Evolutionary conservation across 2,329 filamentous ascomycete genomes (phyloP), one percentile per base, ranked within the genome.

Genomic region (Fusarium hostae): DNA sequence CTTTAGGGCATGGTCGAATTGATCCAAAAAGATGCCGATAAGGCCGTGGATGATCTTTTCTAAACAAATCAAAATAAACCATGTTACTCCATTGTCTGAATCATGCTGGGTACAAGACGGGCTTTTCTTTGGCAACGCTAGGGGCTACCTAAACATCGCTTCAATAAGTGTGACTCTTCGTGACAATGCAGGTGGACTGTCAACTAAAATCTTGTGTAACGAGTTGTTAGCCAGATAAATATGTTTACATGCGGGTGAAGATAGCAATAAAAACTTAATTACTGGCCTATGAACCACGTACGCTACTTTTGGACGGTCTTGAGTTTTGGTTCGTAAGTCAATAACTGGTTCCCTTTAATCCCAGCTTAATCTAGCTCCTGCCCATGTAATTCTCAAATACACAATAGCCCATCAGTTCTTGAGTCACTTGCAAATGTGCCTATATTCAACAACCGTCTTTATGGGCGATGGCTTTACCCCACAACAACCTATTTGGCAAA

Each of bases 21-120:
- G 77, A 97, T 99, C 78, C 92, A 93, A 78, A 93, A 94, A 76
- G 96, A 99, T 79, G 93, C 95, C 12, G 95, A 98, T 80, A 98
- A 98, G 84, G 90, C 91, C 20, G 92, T 99, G 71, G 89, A 94
- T 72, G 95, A 97, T 80, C 84, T 99, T 66, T 90, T 97, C 75
- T 96, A 79, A 51, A 48, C 18, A 40, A 13, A 55, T 13, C 16
- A 24, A 50, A 50, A 50, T 34, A 24, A 34, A 34, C 11, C 16
- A 24, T 22, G n/a, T 6, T 50, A 24, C 26, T 50, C n/a, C 16
- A 34, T 16, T 50, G 47, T 24, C 47, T 56, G 30, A 11, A 45
- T 32, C 32, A 16, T 50, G 47, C 37, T 26, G 13, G 34, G 8
- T 52, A 18, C 32, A 9, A 15, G 18, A n/a, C 26, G 9, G n/a